Conservation (phyloP, 1,284 basidiomycete species). For the Sphagnurus paluster region DNA sequence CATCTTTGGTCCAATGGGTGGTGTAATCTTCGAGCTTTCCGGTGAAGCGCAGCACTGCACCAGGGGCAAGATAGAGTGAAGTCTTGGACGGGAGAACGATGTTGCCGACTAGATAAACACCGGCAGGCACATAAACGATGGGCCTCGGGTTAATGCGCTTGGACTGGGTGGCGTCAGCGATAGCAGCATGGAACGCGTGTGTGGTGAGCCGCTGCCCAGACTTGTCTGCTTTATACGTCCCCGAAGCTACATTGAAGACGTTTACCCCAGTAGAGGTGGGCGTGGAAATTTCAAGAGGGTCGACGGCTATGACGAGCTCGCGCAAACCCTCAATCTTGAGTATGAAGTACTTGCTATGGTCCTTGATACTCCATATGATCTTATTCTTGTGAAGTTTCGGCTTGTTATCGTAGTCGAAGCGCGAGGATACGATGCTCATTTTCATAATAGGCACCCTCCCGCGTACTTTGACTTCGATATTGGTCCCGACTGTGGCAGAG, state of each 20-base stretch:
- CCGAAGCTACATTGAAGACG: constrained; percentile 19
- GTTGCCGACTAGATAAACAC: constrained; percentile 19
- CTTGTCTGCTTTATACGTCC: constrained; percentile 18
- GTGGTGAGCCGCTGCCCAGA: constrained; percentile 13
- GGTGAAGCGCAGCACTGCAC: constrained; percentile 16
- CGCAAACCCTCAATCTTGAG: constrained; percentile 16
- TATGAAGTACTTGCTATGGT: constrained; percentile 17
- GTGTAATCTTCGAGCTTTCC: constrained; percentile 17
- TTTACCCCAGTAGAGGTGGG: constrained; percentile 11
- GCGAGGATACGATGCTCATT: constrained; percentile 15
- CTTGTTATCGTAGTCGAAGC: constrained; percentile 15
- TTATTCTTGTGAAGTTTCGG: constrained; percentile 14
- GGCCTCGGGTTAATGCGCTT: constrained; percentile 5
- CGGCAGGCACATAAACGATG: constrained; percentile 19
- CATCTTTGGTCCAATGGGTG: constrained; percentile 16
- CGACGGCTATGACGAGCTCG: constrained; percentile 21
- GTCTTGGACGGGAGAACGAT: constrained; percentile 20
- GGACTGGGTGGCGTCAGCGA: constrained; percentile 11
- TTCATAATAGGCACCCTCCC: constrained; percentile 10
- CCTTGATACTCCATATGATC: constrained; percentile 10
- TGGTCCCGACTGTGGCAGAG: constrained; percentile 12
- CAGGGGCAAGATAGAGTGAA: constrained; percentile 21
- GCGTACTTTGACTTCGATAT: constrained; percentile 15
- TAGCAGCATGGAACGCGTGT: constrained; percentile 14
- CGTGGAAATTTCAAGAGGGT: constrained; percentile 14